These are phyloP conservation scores for Capsicum pubescens DNA, from an alignment of 257 asterid species.

Conservation along the genomic window DNA sequence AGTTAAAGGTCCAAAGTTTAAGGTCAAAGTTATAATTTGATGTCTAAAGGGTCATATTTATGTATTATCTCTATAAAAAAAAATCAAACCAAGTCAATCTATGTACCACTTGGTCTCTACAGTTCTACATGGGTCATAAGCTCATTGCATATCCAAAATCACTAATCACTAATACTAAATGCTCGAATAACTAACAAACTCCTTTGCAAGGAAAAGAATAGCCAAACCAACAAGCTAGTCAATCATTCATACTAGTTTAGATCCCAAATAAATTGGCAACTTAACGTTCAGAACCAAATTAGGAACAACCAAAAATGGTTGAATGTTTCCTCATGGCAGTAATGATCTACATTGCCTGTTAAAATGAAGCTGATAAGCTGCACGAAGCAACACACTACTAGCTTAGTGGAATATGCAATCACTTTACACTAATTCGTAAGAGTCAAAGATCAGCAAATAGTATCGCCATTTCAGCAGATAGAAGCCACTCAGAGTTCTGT, in stretches of 20 bases:
- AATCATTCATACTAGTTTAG: background rate
- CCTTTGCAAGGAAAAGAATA: background rate
- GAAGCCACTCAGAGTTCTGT: constrained; percentile 20
- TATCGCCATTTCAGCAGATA: constrained; percentile 9
- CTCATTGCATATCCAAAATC: background rate
- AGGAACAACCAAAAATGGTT: background rate
- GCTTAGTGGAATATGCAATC: background rate
- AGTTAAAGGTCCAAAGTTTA: too few species aligned
- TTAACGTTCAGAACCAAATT: background rate
- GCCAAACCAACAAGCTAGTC: background rate
- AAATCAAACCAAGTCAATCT: background rate
- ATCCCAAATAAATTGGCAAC: background rate
- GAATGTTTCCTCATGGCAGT: background rate
- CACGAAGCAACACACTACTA: background rate
- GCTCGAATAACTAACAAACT: background rate
- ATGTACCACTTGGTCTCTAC: background rate
- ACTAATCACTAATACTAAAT: background rate
- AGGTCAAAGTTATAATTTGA: too few species aligned
- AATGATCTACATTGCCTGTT: background rate
- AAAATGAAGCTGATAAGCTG: background rate
- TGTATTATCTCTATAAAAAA: too few species aligned
- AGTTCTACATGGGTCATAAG: background rate
- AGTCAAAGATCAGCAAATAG: background rate
- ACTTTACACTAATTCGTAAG: constrained; percentile 10
- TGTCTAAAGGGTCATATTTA: too few species aligned